Conservation (phyloP, 2,329 filamentous ascomycete species). For the Apiospora arundinis region DNA sequence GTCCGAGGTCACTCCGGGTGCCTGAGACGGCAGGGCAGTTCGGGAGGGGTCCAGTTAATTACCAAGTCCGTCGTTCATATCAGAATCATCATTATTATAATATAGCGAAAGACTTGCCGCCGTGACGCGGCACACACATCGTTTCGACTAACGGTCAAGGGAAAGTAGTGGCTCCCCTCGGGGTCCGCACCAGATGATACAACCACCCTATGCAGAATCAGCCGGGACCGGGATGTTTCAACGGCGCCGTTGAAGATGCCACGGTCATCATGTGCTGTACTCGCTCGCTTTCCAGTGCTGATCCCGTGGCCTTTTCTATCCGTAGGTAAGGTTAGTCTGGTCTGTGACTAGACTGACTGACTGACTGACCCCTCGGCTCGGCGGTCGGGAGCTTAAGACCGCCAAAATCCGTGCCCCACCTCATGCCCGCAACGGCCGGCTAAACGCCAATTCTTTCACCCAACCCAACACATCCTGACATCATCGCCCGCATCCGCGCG, state of each 20-base stretch:
- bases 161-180: not conserved
- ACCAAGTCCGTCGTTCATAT: not conserved
- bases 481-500: not conserved
- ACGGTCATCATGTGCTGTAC: constrained; percentile 5
- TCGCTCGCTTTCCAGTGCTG: not conserved
- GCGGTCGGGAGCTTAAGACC: not conserved
- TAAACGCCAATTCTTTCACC: not conserved
- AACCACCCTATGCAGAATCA: not conserved
- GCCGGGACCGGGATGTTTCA: not conserved
- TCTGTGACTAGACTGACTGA: not conserved
- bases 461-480: constrained; percentile 8
- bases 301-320: constrained; percentile 1
- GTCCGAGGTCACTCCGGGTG: constrained; percentile 5
- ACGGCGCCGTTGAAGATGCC: not conserved
- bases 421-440: constrained; percentile 7
- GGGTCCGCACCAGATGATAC: not conserved
- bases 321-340: not conserved
- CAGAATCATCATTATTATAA: not conserved
- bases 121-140: not conserved
- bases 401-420: constrained; percentile 13
- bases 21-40: constrained; percentile 2
- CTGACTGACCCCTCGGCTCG: not conserved
- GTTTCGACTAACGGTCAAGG: not conserved
- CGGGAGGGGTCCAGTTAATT: not conserved
- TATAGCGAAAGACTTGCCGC: not conserved